These are phyloP conservation scores for Phytophthora sansomeana DNA, from an alignment of 352 stramenopile genomes.

Conservation along the genomic window DNA sequence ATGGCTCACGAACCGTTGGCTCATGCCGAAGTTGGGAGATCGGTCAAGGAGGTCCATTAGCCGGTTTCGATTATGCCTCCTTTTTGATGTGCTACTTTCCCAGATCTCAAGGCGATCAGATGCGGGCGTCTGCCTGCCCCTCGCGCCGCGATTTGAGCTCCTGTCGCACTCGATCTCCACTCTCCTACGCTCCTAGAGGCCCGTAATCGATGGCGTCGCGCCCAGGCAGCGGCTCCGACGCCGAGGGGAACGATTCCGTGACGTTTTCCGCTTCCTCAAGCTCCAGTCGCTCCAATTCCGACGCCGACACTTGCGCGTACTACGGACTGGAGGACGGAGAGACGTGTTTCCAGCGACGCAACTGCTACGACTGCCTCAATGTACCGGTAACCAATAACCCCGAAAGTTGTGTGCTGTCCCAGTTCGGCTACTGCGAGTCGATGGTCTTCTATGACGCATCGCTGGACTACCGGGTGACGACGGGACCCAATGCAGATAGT, in stretches of 20 bases:
- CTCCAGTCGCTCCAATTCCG: constrained; percentile 24
- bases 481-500: constrained; percentile 44
- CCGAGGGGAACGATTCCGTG: constrained; percentile 3
- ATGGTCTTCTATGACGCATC: constrained; percentile 53
- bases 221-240: constrained; percentile 2
- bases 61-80: constrained; percentile 1
- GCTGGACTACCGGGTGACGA: constrained; percentile 47
- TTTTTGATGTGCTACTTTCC: constrained; percentile 5
- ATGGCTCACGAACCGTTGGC: not conserved
- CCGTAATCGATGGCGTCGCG: constrained; percentile 15
- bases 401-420: constrained; percentile 52
- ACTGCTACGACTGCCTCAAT: constrained; percentile 74
- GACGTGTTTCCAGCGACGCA: constrained; percentile 51
- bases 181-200: not conserved
- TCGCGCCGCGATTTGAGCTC: constrained; percentile 18
- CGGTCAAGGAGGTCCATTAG: not conserved
- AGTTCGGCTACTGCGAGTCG: constrained; percentile 51
- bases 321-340: constrained; percentile 46
- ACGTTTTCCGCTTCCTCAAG: constrained; percentile 5
- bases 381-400: constrained; percentile 40
- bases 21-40: not conserved
- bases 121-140: constrained; percentile 19
- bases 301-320: constrained; percentile 50
- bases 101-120: constrained; percentile 33
- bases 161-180: constrained; percentile 3